Conservation (phyloP, 1,139 yeast species). For the Diutina mesorugosa region DNA sequence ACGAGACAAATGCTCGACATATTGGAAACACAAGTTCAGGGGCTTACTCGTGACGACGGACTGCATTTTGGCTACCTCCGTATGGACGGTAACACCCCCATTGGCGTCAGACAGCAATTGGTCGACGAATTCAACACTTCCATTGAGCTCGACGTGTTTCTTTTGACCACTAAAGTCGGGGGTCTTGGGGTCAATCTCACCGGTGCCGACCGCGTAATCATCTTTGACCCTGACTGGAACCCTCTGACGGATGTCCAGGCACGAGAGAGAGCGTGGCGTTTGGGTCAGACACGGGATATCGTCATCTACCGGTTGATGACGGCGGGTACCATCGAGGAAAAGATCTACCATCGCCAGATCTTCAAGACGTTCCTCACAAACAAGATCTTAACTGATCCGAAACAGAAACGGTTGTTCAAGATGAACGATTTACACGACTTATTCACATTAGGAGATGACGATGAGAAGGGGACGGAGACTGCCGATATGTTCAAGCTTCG, state of each 20-base stretch:
- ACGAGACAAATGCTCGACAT: conserved; percentile 91
- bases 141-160: conserved; percentile 45
- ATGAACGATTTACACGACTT: conserved; percentile 85
- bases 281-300: conserved; percentile 92
- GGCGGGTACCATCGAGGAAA: conserved; percentile 93
- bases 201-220: conserved; percentile 90
- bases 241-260: conserved; percentile 98
- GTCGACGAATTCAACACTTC: conserved; percentile 73
- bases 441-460: conserved; percentile 69
- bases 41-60: conserved; percentile 17
- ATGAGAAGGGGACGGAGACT: conserved; percentile 53
- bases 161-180: conserved; percentile 89
- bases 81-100: conserved; percentile 93
- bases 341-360: conserved; percentile 90
- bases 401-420: conserved; percentile 85
- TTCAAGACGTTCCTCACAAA: conserved; percentile 91
- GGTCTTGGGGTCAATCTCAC: conserved; percentile 91
- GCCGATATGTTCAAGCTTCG: conserved; percentile 50
- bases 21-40: conserved; percentile 45
- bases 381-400: conserved; percentile 89
- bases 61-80: conserved; percentile 40
- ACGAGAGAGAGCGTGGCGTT: conserved; percentile 92
- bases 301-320: conserved; percentile 85
- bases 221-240: conserved; percentile 97
- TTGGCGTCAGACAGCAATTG: conserved; percentile 56